Evolutionary conservation across 2,329 filamentous ascomycete genomes (phyloP).

Genomic region (Aspergillus neoniger): DNA sequence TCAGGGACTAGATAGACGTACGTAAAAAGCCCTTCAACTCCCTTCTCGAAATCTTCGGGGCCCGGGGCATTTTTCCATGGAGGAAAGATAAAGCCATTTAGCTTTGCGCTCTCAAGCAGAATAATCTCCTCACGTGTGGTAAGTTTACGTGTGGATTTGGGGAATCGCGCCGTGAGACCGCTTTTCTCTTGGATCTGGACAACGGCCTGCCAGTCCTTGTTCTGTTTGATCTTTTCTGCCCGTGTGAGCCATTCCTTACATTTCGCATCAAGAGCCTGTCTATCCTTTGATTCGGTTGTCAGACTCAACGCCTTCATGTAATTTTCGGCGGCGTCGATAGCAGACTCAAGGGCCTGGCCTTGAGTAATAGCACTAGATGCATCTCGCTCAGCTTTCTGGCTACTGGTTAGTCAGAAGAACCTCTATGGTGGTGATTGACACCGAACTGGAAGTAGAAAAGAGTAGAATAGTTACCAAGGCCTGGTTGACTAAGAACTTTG

Average conservation of each 20-base stretch:
- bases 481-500: slow-evolving; percentile 31
- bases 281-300: slow-evolving; percentile 63
- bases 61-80: slow-evolving; percentile 73
- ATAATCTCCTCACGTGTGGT: slow-evolving; percentile 74
- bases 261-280: slow-evolving; percentile 65
- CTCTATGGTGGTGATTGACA: neutral
- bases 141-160: slow-evolving; percentile 59
- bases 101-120: slow-evolving; percentile 71
- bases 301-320: slow-evolving; percentile 75
- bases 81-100: slow-evolving; percentile 82
- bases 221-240: slow-evolving; percentile 73
- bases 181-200: slow-evolving; percentile 22
- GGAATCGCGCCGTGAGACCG: slow-evolving; percentile 46
- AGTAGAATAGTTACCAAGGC: slow-evolving; percentile 31
- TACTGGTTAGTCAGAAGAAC: slow-evolving; percentile 26
- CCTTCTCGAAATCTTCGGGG: slow-evolving; percentile 61
- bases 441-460: neutral
- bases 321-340: slow-evolving; percentile 75
- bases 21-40: slow-evolving; percentile 62
- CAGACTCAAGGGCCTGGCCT: slow-evolving; percentile 69
- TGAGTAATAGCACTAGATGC: slow-evolving; percentile 55
- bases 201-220: slow-evolving; percentile 34
- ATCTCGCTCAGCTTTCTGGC: slow-evolving; percentile 56
- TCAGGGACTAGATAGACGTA: slow-evolving; percentile 40
- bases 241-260: slow-evolving; percentile 68